A percentile compares a stretch with the other conserved stretches of the same genome.
Conservation (phyloP, 345 rosid species). For the Populus simonii region DNA sequence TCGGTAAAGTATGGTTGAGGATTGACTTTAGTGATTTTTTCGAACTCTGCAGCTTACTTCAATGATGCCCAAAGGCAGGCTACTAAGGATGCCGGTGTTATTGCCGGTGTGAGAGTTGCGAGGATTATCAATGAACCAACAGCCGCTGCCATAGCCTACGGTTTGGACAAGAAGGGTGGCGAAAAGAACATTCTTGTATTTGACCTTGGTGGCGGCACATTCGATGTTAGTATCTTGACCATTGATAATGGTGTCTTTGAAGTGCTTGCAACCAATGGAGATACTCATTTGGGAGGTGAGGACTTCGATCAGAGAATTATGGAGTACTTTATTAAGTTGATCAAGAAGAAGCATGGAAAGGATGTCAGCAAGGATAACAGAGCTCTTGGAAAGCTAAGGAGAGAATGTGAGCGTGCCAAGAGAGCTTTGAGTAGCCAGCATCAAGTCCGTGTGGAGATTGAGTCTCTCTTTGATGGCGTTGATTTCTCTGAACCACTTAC, state of each 20-base stretch:
- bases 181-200: slow-evolving; percentile 31
- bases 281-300: slow-evolving; percentile 33
- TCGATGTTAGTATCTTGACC: slow-evolving; percentile 29
- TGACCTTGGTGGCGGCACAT: slow-evolving; percentile 23
- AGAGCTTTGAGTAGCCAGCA: slow-evolving; percentile 32
- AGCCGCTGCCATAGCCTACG: slow-evolving; percentile 30
- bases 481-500: slow-evolving; percentile 33
- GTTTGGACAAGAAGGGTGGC: slow-evolving; percentile 26
- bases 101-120: slow-evolving; percentile 22
- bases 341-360: slow-evolving; percentile 31
- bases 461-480: slow-evolving; percentile 26
- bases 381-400: slow-evolving; percentile 32
- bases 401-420: slow-evolving; percentile 30
- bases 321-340: slow-evolving; percentile 32
- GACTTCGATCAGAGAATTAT: slow-evolving; percentile 34
- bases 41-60: slow-evolving; percentile 18
- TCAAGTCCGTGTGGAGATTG: slow-evolving; percentile 27
- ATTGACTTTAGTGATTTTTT: not conserved
- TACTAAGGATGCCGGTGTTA: slow-evolving; percentile 25
- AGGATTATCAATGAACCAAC: slow-evolving; percentile 31
- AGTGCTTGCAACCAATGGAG: slow-evolving; percentile 27
- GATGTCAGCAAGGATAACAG: slow-evolving; percentile 34
- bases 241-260: slow-evolving; percentile 29
- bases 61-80: slow-evolving; percentile 32
- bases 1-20: not conserved